Percentiles rank a stretch among this genome's conserved stretches.
Evolutionary conservation across 1,139 yeast genomes (phyloP).

Genomic region (Zygoascus hellenicus): DNA sequence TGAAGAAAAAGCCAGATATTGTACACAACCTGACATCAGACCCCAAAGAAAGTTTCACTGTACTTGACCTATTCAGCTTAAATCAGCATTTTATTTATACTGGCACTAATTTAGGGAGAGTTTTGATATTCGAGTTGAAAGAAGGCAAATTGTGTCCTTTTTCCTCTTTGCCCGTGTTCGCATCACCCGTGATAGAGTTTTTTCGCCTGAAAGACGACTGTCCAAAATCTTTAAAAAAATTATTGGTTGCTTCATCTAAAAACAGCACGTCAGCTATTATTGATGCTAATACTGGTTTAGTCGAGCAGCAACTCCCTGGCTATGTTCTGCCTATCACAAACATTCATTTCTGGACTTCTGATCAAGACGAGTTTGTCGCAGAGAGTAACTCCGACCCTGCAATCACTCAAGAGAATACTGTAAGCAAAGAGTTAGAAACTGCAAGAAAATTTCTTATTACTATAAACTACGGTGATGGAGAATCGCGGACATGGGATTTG

Average conservation of each 20-base stretch:
- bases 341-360: conserved; percentile 6
- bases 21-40: neutral
- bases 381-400: too few relatives aligned
- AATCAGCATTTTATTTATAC: neutral
- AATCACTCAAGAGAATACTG: too few relatives aligned
- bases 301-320: conserved; percentile 20
- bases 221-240: conserved; percentile 1
- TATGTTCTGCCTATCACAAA: conserved; percentile 16
- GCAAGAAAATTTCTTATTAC: neutral
- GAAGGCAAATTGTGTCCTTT: conserved; percentile 11
- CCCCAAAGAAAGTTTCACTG: conserved; percentile 3
- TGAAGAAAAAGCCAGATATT: neutral
- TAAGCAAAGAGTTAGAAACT: too few relatives aligned
- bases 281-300: conserved; percentile 14
- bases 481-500: conserved; percentile 15
- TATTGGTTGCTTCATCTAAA: conserved; percentile 19
- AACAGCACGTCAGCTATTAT: conserved; percentile 21
- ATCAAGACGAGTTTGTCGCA: neutral
- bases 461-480: conserved; percentile 19
- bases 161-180: conserved; percentile 15
- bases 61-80: neutral
- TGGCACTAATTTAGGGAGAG: conserved; percentile 1
- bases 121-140: neutral
- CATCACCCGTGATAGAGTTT: conserved; percentile 19
- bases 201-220: conserved; percentile 7